phyloP scores from a whole-genome alignment of 1,284 basidiomycete species.

The Sporisorium iseilematis-ciliati region DNA sequence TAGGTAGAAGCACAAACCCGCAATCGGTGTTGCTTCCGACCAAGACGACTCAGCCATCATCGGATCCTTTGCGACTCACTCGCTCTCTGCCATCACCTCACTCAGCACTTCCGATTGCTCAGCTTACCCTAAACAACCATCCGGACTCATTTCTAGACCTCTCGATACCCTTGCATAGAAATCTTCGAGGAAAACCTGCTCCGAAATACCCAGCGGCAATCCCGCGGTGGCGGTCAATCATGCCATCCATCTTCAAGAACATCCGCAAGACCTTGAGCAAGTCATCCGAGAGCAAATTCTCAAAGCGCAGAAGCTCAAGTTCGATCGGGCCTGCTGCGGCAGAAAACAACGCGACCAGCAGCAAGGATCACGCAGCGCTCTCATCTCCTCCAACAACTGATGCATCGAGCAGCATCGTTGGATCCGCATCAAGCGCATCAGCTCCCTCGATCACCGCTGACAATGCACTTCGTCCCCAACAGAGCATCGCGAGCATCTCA shows the following conservation, averaged over 20 bases:
- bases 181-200: not conserved
- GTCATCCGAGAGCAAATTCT: conserved; percentile 13
- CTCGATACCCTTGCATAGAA: not conserved
- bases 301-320: conserved; percentile 13
- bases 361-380: not conserved
- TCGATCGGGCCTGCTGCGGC: not conserved
- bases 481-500: conserved; percentile 8
- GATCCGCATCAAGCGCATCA: conserved; percentile 12
- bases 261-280: conserved; percentile 29
- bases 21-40: no score
- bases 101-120: no score
- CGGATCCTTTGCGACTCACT: not conserved
- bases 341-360: not conserved
- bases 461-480: conserved; percentile 11
- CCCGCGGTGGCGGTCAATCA: conserved; percentile 1
- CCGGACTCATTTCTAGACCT: not conserved
- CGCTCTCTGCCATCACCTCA: no score
- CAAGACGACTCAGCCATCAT: not conserved
- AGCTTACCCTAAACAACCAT: no score
- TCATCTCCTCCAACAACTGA: conserved; percentile 14
- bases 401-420: conserved; percentile 6
- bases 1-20: no score
- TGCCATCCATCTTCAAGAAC: conserved; percentile 43
- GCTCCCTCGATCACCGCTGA: not conserved
- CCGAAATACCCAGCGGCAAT: not conserved